Percentiles rank a stretch among this genome's conserved stretches.
Evolutionary conservation across 1,139 yeast species (phyloP).

Genomic region (Pneumocystis canis): DNA sequence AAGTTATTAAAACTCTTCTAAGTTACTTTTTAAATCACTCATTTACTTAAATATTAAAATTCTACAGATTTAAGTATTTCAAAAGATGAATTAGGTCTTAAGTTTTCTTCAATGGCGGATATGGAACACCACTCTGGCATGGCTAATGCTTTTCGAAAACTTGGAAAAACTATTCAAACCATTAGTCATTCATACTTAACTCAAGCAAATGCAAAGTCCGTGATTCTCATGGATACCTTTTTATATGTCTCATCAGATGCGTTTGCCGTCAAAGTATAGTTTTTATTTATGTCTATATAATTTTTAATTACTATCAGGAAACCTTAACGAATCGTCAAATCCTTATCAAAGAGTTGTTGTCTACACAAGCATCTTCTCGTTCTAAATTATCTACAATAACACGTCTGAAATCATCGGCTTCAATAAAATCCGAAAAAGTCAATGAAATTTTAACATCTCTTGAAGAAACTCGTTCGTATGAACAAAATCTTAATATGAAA

Average conservation of each 20-base stretch:
- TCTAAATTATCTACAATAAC: constrained; percentile 60
- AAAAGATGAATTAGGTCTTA: constrained; percentile 51
- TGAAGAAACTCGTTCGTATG: constrained; percentile 66
- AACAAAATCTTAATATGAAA: constrained; percentile 58
- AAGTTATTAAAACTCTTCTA: constrained; percentile 40
- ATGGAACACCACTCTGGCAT: constrained; percentile 51
- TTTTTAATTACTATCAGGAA: constrained; percentile 29
- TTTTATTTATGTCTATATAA: not conserved
- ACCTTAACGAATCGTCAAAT: constrained; percentile 84
- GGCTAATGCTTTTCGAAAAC: constrained; percentile 69
- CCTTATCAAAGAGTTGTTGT: constrained; percentile 71
- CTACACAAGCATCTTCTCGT: constrained; percentile 62
- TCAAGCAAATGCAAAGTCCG: constrained; percentile 60
- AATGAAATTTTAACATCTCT: constrained; percentile 76
- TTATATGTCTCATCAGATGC: constrained; percentile 55
- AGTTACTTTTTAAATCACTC: constrained; percentile 16
- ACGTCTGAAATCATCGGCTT: constrained; percentile 53
- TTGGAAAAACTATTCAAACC: constrained; percentile 51
- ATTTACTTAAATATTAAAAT: not conserved
- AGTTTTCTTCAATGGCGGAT: constrained; percentile 35
- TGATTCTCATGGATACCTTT: constrained; percentile 64
- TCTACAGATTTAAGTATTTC: constrained; percentile 33
- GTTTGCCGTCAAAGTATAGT: constrained; percentile 50
- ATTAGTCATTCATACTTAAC: constrained; percentile 67
- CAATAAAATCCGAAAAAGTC: constrained; percentile 68